These are phyloP conservation scores for Hypoxylon rubiginosum DNA, from an alignment of 2,329 filamentous ascomycete species.

Conservation along the genomic window DNA sequence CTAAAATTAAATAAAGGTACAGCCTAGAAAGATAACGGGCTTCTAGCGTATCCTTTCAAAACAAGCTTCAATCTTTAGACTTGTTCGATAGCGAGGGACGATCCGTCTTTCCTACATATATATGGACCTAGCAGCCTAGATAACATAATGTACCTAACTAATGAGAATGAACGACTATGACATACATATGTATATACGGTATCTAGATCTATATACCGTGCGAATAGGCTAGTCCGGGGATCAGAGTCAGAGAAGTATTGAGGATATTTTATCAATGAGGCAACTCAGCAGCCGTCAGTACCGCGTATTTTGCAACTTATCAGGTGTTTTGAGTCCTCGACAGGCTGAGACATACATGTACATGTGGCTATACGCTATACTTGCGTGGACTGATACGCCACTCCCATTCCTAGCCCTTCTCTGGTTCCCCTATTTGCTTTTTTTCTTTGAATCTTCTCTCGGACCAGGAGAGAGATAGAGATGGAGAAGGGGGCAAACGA, in stretches of 20 bases:
- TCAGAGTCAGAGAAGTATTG: not conserved
- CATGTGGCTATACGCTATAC: slow-evolving; percentile 1
- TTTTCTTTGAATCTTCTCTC: not conserved
- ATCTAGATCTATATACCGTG: slow-evolving; percentile 4
- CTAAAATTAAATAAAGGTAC: slow-evolving; percentile 4
- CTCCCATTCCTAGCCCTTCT: too few species aligned
- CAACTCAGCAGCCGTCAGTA: slow-evolving; percentile 10
- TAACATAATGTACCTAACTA: too few species aligned
- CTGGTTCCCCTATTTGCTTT: too few species aligned
- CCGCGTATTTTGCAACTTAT: not conserved
- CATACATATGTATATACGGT: too few species aligned
- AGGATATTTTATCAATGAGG: slow-evolving; percentile 16
- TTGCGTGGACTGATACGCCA: not conserved
- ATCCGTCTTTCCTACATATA: too few species aligned
- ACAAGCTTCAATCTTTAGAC: not conserved
- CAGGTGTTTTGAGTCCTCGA: not conserved
- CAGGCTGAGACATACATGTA: not conserved
- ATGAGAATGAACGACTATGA: too few species aligned
- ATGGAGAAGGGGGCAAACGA: not conserved
- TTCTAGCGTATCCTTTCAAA: not conserved
- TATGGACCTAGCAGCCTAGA: too few species aligned
- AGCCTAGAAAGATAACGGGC: not conserved
- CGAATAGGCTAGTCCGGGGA: slow-evolving; percentile 10
- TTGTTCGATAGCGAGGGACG: too few species aligned
- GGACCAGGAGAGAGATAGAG: not conserved